Base-by-base conservation (phyloP, 1,284 basidiomycete genomes). In the Hortiboletus rubellus region DNA sequence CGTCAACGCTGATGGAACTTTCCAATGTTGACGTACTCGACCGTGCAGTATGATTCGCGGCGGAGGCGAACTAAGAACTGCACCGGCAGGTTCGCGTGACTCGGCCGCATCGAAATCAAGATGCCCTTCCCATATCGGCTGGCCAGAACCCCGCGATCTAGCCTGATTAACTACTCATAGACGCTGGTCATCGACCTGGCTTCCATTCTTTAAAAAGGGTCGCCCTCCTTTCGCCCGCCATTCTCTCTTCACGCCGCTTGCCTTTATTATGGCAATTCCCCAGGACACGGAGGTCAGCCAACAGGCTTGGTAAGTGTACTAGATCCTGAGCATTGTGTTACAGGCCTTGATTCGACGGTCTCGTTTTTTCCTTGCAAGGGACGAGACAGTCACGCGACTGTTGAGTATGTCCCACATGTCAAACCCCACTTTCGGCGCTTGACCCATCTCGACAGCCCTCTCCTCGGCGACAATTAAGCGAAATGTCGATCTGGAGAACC, bases 401-500 rank as follows among this genome's bases (percentile, higher is more conserved):
- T 70, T 85, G 67, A 80, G 86, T 87, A 69, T 56, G 75, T 67
- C 45, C 52, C 43, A 31, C 45, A 51, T 53, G 34, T 57, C 54
- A 34, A 43, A 34, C 18, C 17, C 38, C 46, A 24, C 44, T 51
- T 53, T 46, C 33, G 36, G 37, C 49, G 50, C 40, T 56, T 59
- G 58, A 58, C 60, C 50, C 36, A 37, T 50, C 59, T 37, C 46
- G 53, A 12, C 58, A 89, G 88, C 79, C 64, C 79, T 90, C 54
- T 86, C 86, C 44, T 77, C 77, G 43, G 75, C 77, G 47, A 89
- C 86, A 11, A 68, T 87, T 62, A 81, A 84, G 64, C 81, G 82
- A 54, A 87, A 89, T 65, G 65, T 75, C 34, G 82, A 85, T 60
- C 76, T 91, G 14, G 82, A 86, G 69, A 76, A 74, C 50, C 81